Percentiles rank a stretch among this genome's conserved stretches.
These are phyloP conservation scores for Pestalotiopsis sp. DNA, from an alignment of 2,329 filamentous ascomycete genomes.

Conservation along the genomic window DNA sequence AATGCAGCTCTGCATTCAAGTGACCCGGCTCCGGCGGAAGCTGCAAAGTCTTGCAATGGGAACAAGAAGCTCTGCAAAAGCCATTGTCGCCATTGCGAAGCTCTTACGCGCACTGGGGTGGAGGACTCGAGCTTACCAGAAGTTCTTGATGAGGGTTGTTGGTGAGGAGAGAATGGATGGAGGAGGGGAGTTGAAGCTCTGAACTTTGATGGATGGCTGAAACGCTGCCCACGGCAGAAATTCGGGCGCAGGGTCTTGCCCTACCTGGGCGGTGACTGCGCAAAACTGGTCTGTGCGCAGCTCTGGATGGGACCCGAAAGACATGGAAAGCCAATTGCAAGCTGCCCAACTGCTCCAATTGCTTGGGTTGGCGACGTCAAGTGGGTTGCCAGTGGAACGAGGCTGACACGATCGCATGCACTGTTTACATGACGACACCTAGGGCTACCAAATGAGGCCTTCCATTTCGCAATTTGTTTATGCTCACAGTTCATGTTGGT, in stretches of 20 bases:
- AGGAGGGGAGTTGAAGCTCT: constrained; percentile 8
- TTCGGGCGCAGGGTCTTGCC: constrained; percentile 10
- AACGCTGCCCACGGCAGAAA: constrained; percentile 4
- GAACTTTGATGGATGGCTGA: constrained; percentile 3
- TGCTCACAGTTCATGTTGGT: too few species aligned
- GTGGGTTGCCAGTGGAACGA: not conserved
- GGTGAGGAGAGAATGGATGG: constrained; percentile 5
- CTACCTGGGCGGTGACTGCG: constrained; percentile 5
- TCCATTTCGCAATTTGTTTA: too few species aligned
- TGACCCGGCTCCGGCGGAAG: not conserved
- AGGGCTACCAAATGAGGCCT: too few species aligned
- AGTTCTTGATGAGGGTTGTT: constrained; percentile 14
- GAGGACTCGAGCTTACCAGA: constrained; percentile 1
- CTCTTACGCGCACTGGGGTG: not conserved
- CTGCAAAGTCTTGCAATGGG: not conserved
- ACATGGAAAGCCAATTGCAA: not conserved
- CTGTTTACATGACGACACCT: not conserved
- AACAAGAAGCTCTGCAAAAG: not conserved
- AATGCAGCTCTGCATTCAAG: not conserved
- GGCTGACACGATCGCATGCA: not conserved
- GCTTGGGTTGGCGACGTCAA: not conserved
- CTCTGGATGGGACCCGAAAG: not conserved
- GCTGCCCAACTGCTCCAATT: not conserved
- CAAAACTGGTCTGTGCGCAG: not conserved
- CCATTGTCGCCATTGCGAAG: not conserved